Conservation (phyloP, 2,329 filamentous ascomycete genomes). For the Dryadomyces sulphureus region DNA sequence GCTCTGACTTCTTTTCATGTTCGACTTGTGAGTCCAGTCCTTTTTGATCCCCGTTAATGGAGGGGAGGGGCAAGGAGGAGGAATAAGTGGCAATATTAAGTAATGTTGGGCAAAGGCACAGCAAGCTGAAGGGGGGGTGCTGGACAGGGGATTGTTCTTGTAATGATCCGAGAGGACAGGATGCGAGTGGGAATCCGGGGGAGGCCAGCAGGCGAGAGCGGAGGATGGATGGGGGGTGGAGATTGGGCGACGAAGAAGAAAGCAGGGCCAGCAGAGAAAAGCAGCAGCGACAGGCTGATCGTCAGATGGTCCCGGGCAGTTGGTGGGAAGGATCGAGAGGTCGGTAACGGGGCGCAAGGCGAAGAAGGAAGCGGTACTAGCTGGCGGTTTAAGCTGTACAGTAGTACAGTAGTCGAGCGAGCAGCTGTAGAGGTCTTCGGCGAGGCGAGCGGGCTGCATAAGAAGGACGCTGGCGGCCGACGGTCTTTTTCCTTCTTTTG, state of each 20-base stretch:
- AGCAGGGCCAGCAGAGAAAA: not conserved
- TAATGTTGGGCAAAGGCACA: not conserved
- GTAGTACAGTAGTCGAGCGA: not conserved
- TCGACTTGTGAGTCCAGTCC: not conserved
- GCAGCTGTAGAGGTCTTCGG: not conserved
- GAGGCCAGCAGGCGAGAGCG: not conserved
- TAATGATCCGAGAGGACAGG: not conserved
- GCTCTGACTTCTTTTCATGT: not conserved
- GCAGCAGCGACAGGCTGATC: too few relatives aligned
- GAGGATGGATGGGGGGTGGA: not conserved
- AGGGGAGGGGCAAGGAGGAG: not conserved
- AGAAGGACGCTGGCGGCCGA: not conserved
- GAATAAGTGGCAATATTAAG: slow-evolving; percentile 1
- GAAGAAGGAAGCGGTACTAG: not conserved
- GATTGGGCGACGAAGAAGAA: not conserved
- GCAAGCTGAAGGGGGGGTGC: not conserved
- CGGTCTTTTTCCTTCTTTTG: too few relatives aligned
- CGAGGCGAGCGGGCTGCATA: not conserved
- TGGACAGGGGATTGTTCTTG: not conserved
- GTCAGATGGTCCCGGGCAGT: not conserved
- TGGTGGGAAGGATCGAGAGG: not conserved
- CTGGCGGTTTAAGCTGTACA: not conserved
- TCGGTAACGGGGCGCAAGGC: not conserved
- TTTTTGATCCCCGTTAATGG: not conserved
- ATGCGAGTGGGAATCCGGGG: not conserved